Percentiles rank a stretch among this genome's conserved stretches.
phyloP scores from a whole-genome alignment of 176 grass and related monocot genomes.

The Leersia perrieri region DNA sequence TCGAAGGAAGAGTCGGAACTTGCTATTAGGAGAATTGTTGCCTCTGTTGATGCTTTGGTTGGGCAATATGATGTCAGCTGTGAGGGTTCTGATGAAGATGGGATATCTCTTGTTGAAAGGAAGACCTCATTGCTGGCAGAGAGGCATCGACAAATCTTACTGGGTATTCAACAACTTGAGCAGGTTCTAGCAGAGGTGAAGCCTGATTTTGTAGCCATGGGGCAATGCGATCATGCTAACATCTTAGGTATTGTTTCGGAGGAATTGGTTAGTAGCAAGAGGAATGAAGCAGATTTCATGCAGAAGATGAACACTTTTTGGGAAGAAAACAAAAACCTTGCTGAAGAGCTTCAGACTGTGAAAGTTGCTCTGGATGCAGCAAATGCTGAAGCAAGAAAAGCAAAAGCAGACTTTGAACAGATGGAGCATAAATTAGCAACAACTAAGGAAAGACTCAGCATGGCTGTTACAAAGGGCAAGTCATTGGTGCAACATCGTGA shows the following conservation, averaged over 20 bases:
- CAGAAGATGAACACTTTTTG: conserved; percentile 40
- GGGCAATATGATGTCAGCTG: conserved; percentile 37
- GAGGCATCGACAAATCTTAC: conserved; percentile 50
- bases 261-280: conserved; percentile 73
- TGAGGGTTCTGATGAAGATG: conserved; percentile 38
- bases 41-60: conserved; percentile 55
- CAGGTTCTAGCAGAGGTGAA: conserved; percentile 58
- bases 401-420: conserved; percentile 72
- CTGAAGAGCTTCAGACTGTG: conserved; percentile 53
- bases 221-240: conserved; percentile 29
- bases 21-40: conserved; percentile 48
- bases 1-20: conserved; percentile 49
- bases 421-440: conserved; percentile 62
- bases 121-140: conserved; percentile 56
- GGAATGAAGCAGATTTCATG: conserved; percentile 57
- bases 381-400: conserved; percentile 55
- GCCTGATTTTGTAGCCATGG: conserved; percentile 50
- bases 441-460: conserved; percentile 80
- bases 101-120: conserved; percentile 57
- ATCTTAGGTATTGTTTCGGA: conserved; percentile 48
- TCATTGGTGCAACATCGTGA: conserved; percentile 93
- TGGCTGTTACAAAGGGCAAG: conserved; percentile 94
- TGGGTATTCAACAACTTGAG: conserved; percentile 65
- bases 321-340: conserved; percentile 62
- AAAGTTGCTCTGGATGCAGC: conserved; percentile 58